These are phyloP conservation scores for Fusarium kyushuense DNA, from an alignment of 2,329 filamentous ascomycete species.

Conservation along the genomic window DNA sequence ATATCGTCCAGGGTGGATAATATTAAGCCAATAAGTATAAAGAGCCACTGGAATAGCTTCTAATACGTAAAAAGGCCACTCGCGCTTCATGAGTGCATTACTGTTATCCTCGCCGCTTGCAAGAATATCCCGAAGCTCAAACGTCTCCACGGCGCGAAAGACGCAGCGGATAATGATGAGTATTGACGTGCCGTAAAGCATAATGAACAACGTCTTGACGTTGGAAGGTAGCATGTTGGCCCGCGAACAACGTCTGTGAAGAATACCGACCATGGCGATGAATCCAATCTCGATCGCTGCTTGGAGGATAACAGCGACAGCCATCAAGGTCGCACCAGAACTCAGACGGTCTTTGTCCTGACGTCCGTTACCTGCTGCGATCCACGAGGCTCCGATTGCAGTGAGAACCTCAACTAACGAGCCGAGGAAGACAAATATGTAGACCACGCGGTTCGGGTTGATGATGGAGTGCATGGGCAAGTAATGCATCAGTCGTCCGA, in stretches of 20 bases:
- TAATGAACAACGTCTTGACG: conserved; percentile 42
- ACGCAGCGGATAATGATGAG: conserved; percentile 45
- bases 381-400: conserved; percentile 44
- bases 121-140: conserved; percentile 37
- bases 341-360: conserved; percentile 67
- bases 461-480: conserved; percentile 45
- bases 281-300: conserved; percentile 40
- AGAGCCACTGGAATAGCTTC: conserved; percentile 58
- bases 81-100: conserved; percentile 54
- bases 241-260: conserved; percentile 35
- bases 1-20: conserved; percentile 57
- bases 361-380: conserved; percentile 40
- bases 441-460: conserved; percentile 46
- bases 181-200: conserved; percentile 45
- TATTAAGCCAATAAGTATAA: conserved; percentile 59
- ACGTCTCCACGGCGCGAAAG: conserved; percentile 45
- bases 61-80: conserved; percentile 62
- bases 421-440: conserved; percentile 46
- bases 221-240: conserved; percentile 43
- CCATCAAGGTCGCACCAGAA: conserved; percentile 67
- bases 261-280: conserved; percentile 37
- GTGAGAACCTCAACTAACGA: conserved; percentile 42
- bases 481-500: conserved; percentile 46
- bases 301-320: conserved; percentile 60
- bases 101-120: conserved; percentile 23